These are phyloP conservation scores for Chimonanthus salicifolius DNA, from an alignment of 164 flowering plant species.

Conservation along the genomic window DNA sequence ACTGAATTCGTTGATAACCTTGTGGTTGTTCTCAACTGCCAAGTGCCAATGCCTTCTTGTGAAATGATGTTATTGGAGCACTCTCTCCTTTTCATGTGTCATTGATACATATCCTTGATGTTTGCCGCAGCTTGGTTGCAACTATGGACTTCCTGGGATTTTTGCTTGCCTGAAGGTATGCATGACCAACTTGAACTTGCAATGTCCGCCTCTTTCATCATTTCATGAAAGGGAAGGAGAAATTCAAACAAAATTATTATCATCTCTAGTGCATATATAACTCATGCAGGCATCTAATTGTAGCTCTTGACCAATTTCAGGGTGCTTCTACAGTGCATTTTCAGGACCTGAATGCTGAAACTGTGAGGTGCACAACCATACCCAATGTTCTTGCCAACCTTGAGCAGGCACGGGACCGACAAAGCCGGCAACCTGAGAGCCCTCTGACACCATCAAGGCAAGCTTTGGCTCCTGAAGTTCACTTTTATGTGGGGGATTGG, in stretches of 20 bases:
- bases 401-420: constrained; percentile 85
- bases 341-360: constrained; percentile 84
- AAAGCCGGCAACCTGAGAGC: constrained; percentile 77
- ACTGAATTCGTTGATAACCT: not conserved
- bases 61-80: not conserved
- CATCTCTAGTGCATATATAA: not conserved
- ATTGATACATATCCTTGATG: constrained; percentile 1
- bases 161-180: constrained; percentile 94
- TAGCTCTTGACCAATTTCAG: constrained; percentile 27
- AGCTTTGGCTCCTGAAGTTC: constrained; percentile 55
- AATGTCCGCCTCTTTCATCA: not conserved
- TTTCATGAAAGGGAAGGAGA: no score
- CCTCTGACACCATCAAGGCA: constrained; percentile 88
- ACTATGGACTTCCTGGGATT: constrained; percentile 88
- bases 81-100: not conserved
- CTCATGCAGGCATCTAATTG: not conserved
- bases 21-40: not conserved
- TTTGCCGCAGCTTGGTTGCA: constrained; percentile 71
- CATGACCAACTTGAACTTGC: not conserved
- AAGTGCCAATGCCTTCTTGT: not conserved
- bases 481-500: constrained; percentile 91
- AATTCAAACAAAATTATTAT: not conserved
- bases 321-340: constrained; percentile 81
- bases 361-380: constrained; percentile 71
- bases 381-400: constrained; percentile 89